Evolutionary conservation across 768 basidiomycete species (phyloP).

Genomic region (Boletus insuetus): DNA sequence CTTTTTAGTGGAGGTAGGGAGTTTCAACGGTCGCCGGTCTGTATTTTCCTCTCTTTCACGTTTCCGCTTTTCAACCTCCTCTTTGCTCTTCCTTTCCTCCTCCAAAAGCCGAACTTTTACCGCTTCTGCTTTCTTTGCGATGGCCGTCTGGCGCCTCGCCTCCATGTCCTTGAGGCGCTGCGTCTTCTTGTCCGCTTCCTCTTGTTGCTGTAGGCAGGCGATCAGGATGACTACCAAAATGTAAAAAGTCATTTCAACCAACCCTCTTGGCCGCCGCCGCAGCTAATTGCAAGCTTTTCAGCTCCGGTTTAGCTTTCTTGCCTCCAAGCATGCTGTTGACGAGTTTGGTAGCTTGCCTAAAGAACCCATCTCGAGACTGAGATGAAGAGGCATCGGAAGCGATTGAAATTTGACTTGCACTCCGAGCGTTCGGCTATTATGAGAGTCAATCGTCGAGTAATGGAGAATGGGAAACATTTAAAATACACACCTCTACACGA

Average conservation of each 20-base stretch:
- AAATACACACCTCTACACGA: conserved; percentile 41
- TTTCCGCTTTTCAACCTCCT: conserved; percentile 75
- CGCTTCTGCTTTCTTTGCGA: conserved; percentile 76
- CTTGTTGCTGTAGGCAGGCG: conserved; percentile 68
- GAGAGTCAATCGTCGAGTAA: conserved; percentile 8
- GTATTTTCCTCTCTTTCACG: conserved; percentile 78
- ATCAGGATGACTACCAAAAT: conserved; percentile 2
- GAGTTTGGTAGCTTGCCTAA: conserved; percentile 68
- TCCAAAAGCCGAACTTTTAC: conserved; percentile 62
- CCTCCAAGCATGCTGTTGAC: conserved; percentile 65
- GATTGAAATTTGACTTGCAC: conserved; percentile 56
- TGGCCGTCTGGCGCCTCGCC: conserved; percentile 64
- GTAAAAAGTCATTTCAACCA: conserved; percentile 9
- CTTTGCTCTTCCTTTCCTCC: conserved; percentile 68
- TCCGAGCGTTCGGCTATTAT: conserved; percentile 29
- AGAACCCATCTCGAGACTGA: conserved; percentile 56
- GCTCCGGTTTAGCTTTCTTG: conserved; percentile 73
- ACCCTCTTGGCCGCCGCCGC: conserved; percentile 89
- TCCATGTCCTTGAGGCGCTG: conserved; percentile 80
- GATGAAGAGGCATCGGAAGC: conserved; percentile 39
- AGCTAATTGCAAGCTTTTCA: conserved; percentile 81
- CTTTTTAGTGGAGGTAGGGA: conserved; percentile 50
- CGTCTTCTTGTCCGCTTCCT: conserved; percentile 78
- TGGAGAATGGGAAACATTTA: neutral
- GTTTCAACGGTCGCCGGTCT: conserved; percentile 62